Base-by-base conservation (phyloP, 257 asterid genomes). In the Phtheirospermum japonicum region DNA sequence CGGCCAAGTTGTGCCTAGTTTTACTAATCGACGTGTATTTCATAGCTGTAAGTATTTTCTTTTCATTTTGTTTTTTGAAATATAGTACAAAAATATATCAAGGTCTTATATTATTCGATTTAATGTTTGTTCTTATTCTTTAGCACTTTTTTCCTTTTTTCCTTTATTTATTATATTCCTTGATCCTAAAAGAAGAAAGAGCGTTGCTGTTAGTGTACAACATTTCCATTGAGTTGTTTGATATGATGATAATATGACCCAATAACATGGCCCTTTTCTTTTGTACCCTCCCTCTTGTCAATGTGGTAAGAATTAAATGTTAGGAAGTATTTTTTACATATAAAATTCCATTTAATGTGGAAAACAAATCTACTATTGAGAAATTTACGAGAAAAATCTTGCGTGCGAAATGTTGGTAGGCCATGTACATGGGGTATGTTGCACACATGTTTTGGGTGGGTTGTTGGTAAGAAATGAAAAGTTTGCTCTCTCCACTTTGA, bases 391-490 rank as follows among this genome's bases (percentile, higher is more conserved):
- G n/a, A n/a, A n/a, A n/a, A 17, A 34, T 2, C 13, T 33, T 50
- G 16, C 37, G 18, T 63, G 66, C 61, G 70, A 61, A 62, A 63
- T 75, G 59, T 71, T 71, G 77, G 72, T 30, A 53, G 72, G 9
- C 73, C 63, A 54, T 75, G 39, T 57, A 53, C 32, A n/a, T n/a
- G n/a, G n/a, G 76, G 69, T 58, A 26, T 57, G 74, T 39, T 55
- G 68, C 71, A 76, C 77, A 71, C 77, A 68, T 67, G 55, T 57
- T 16, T 48, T 70, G 65, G 57, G 64, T 52, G 7, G 63, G 57
- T 59, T 71, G 77, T 68, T 67, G 81, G 81, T 76, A 68, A 65
- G 75, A 65, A 70, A 73, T 65, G 78, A 63, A 43, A 33, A 32
- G 7, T 64, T 61, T 69, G 75, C 73, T 70, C 71, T 58, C 75